Percentiles rank a stretch among this genome's conserved stretches.
Conservation (phyloP, 2,329 filamentous ascomycete species). For the Triangularia setosa region DNA sequence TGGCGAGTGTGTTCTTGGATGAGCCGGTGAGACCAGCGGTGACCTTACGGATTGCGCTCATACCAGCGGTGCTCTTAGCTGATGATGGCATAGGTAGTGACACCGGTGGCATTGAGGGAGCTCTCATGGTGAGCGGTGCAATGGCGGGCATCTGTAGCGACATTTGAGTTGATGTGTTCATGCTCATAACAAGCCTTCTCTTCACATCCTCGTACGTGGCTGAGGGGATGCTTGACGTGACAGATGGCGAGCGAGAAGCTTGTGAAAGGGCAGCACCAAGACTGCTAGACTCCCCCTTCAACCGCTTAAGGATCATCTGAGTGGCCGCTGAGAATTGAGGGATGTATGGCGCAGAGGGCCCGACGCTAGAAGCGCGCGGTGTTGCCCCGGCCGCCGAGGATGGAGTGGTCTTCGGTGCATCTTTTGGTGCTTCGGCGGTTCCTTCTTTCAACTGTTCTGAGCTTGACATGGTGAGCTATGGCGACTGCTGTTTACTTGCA, state of each 20-base stretch:
- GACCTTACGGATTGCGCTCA: slow-evolving; percentile 29
- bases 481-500: neutral
- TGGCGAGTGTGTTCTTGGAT: slow-evolving; percentile 12
- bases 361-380: slow-evolving; percentile 1
- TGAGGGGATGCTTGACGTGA: slow-evolving; percentile 30
- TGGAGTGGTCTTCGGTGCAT: neutral
- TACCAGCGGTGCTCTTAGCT: slow-evolving; percentile 6
- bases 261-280: slow-evolving; percentile 35
- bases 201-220: slow-evolving; percentile 38
- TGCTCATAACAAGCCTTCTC: slow-evolving; percentile 37
- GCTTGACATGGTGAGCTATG: neutral
- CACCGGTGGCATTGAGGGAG: slow-evolving; percentile 11
- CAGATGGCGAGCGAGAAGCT: slow-evolving; percentile 28
- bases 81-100: neutral
- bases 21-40: slow-evolving; percentile 25
- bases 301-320: slow-evolving; percentile 39
- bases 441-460: neutral
- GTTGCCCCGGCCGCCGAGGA: neutral
- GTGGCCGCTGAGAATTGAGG: slow-evolving; percentile 35
- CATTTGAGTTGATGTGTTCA: slow-evolving; percentile 36
- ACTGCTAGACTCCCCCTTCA: slow-evolving; percentile 34
- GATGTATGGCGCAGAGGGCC: slow-evolving; percentile 24
- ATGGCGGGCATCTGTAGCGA: slow-evolving; percentile 35
- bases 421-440: neutral
- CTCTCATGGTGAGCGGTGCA: slow-evolving; percentile 12